phyloP scores from a whole-genome alignment of 2,329 filamentous ascomycete genomes.

The Penicillium sp. region DNA sequence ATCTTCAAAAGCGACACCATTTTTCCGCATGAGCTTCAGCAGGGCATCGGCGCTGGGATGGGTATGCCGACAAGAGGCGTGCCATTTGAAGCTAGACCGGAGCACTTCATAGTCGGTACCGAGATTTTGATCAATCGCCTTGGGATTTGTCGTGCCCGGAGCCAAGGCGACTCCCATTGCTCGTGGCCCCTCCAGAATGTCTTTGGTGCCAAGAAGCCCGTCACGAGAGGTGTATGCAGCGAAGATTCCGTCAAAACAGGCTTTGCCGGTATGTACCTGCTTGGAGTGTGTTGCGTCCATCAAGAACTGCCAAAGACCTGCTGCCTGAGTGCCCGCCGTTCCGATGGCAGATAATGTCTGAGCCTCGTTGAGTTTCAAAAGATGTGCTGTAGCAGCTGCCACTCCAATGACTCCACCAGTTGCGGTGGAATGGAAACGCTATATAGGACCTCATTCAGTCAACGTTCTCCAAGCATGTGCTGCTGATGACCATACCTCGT shows the following conservation, averaged over 20 bases:
- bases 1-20: constrained; percentile 29
- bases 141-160: constrained; percentile 23
- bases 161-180: constrained; percentile 32
- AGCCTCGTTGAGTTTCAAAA: constrained; percentile 26
- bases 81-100: constrained; percentile 38
- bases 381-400: constrained; percentile 30
- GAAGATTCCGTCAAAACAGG: constrained; percentile 37
- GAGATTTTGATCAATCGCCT: constrained; percentile 29
- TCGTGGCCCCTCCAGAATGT: constrained; percentile 33
- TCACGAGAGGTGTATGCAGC: constrained; percentile 33
- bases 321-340: constrained; percentile 37
- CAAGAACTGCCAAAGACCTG: constrained; percentile 37
- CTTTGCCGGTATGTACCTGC: constrained; percentile 36
- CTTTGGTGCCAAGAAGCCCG: constrained; percentile 30
- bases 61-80: constrained; percentile 37
- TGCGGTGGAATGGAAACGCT: constrained; percentile 33
- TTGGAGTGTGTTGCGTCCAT: constrained; percentile 36
- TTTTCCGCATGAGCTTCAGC: constrained; percentile 30
- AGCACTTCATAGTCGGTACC: constrained; percentile 30
- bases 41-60: constrained; percentile 36
- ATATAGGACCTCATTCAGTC: neutral
- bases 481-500: constrained; percentile 26
- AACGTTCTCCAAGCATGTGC: neutral
- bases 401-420: constrained; percentile 32
- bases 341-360: constrained; percentile 33